Base-by-base conservation (phyloP, 345 rosid genomes). In the Heritiera littoralis region DNA sequence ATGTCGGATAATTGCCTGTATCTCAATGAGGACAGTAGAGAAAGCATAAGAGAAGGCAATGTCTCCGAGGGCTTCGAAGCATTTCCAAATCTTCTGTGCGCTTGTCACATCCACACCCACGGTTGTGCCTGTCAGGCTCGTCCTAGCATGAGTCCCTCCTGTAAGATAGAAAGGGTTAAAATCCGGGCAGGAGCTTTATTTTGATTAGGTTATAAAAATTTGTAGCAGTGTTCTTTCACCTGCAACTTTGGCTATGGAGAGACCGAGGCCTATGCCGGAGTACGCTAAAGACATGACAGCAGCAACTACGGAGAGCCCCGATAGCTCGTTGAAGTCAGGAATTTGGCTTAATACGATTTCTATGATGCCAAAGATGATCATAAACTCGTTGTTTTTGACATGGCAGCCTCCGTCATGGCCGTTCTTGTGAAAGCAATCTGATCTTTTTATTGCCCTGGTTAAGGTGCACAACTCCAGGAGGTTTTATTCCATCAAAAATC, bases 41-140 rank as follows among this genome's bases (percentile, higher is more conserved):
- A 79, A 90, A 71, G 84, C 75, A 46, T 84, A 90, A 66, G 92
- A 85, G 55, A 89, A 84, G 55, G 92, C 90, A 20, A 89, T 83
- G 60, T 90, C 40, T 63, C 89, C 92, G 32, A 89, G 79, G 78
- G 92, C 90, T 84, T 83, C 88, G 9, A 90, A 81, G 69, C 60
- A 77, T 55, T 87, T 81, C 92, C 93, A 90, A 43, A 85, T 66
- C 85, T 85, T 89, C 18, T 88, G 82, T 15, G 87, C 32, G 14
- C 67, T 52, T 43, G 86, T 82, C 55, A 84, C 86, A 8, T 79
- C 83, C 4, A 81, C 78, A 64, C 84, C 85, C 64, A 84, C 81
- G 1, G 18, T 46, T 13, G 60, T 69, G 32, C 92, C 90, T 23
- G 88, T 83, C 46, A 89, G 66, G 75, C 89, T 87, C 66, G 88